Evolutionary conservation across 257 asterid species (phyloP), one percentile per base, ranked within the genome.

Genomic region (Leptodermis oblonga): DNA sequence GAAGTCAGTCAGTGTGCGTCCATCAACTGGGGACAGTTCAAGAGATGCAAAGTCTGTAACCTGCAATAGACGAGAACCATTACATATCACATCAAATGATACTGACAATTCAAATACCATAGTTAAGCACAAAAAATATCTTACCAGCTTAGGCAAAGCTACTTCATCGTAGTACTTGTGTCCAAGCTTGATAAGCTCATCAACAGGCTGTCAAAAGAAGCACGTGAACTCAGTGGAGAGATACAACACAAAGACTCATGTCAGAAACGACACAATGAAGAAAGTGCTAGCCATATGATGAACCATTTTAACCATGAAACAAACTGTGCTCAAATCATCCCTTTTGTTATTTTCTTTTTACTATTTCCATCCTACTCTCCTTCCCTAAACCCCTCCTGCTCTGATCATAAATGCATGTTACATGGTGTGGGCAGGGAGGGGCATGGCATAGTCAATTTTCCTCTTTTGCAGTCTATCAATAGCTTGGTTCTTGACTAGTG

Each of bases 11-110:
- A 94, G 75, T 2, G 97, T 94, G 60, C 97, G 92, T 30, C 99
- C 99, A 82, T 94, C 99, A 77, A 91, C 99, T 30, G 99, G 98
- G 77, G 99, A 94, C 74, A 94, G 99, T 76, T 94, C 99, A 63
- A 94, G 95, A 34, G 98, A 94, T 74, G 96, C 98, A 81, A 94
- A 91, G 87, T 94, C 99, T 54, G 99, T 78, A 63, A 92, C 98
- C 99, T 94, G 85, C 64, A 79, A 75, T 69, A 43, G 73, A 62
- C 69, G 71, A 49, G 64, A 79, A 71, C 67, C 31, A 65, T 56
- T 65, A 36, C 17, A 45, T 26, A 68, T 17, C 31, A 67, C 41
- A 33, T 70, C 64, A 61, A 30, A 59, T 62, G n/a, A 36, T 42
- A 36, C 56, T 34, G 65, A 48, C 25, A 74, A 70, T 55, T 70